A percentile compares a stretch with the other conserved stretches of the same genome.
These are phyloP conservation scores for Fusarium protoensiforme DNA, from an alignment of 2,329 filamentous ascomycete species.

Conservation along the genomic window DNA sequence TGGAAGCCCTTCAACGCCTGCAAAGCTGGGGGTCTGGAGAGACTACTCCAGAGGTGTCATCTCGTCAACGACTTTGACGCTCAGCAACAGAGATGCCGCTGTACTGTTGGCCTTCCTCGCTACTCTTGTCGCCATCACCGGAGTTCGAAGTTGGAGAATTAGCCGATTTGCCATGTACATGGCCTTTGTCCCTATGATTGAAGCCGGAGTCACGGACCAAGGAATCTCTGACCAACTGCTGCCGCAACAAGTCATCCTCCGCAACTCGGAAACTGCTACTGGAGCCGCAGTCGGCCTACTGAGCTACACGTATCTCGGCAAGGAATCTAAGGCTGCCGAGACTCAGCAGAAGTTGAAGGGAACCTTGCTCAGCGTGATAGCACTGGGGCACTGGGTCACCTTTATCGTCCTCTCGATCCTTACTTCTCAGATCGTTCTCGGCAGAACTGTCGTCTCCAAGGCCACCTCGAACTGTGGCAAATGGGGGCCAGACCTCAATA, in stretches of 20 bases:
- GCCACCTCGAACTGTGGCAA: not conserved
- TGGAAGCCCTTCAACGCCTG: not conserved
- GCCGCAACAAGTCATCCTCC: not conserved
- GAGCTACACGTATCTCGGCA: not conserved
- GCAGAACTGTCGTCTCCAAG: not conserved
- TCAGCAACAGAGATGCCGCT: not conserved
- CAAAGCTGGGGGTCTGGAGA: not conserved
- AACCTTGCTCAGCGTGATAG: not conserved
- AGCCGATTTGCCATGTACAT: not conserved
- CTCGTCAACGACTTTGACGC: not conserved
- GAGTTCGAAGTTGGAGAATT: constrained; percentile 1
- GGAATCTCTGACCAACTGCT: not conserved
- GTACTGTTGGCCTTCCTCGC: not conserved
- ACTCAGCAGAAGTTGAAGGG: not conserved
- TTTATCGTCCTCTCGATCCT: not conserved
- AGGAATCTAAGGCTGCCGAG: not conserved
- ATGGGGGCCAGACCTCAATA: not conserved
- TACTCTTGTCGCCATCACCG: not conserved
- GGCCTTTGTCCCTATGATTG: not conserved
- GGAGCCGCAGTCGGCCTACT: not conserved
- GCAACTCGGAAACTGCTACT: not conserved
- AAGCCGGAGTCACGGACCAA: not conserved
- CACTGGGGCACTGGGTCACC: not conserved
- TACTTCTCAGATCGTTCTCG: not conserved
- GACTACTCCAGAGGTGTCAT: not conserved